A percentile compares a stretch with the other conserved stretches of the same genome.
phyloP scores from a whole-genome alignment of 2,329 filamentous ascomycete genomes.

The Microdochium trichocladiopsis region DNA sequence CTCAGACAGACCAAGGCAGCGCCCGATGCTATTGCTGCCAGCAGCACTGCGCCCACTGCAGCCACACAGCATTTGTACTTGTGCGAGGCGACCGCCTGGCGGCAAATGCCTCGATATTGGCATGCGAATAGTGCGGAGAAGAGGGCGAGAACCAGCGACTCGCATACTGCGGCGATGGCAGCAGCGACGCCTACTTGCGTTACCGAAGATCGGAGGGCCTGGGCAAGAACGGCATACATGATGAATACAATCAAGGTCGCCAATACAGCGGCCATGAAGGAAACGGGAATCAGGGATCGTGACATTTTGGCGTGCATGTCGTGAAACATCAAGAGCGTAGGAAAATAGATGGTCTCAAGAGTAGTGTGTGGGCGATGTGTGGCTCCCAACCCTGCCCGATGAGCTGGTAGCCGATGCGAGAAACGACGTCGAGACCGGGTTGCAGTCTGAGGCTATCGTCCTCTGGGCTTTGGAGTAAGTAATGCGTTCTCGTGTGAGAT shows the following conservation, averaged over 20 bases:
- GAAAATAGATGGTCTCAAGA: no score
- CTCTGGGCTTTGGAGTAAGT: no score
- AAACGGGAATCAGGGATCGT: not conserved
- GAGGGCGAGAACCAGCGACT: not conserved
- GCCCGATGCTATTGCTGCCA: not conserved
- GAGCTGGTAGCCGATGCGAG: not conserved
- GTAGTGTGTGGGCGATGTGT: not conserved
- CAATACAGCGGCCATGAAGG: not conserved
- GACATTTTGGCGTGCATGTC: not conserved
- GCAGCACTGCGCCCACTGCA: not conserved
- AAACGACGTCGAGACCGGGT: not conserved
- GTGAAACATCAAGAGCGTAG: not conserved
- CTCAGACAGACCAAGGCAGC: conserved; percentile 30
- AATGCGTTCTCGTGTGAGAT: no score
- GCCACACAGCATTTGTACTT: not conserved
- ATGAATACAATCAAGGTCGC: not conserved
- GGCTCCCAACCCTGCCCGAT: not conserved
- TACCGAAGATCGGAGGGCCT: not conserved
- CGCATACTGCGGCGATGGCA: not conserved
- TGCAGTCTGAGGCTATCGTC: no score
- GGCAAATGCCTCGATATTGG: not conserved
- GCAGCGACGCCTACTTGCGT: not conserved
- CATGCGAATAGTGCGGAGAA: not conserved
- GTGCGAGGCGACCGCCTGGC: not conserved
- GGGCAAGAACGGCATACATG: not conserved